Conservation (phyloP, 805 yeast species). For the Candida gorgasii region DNA sequence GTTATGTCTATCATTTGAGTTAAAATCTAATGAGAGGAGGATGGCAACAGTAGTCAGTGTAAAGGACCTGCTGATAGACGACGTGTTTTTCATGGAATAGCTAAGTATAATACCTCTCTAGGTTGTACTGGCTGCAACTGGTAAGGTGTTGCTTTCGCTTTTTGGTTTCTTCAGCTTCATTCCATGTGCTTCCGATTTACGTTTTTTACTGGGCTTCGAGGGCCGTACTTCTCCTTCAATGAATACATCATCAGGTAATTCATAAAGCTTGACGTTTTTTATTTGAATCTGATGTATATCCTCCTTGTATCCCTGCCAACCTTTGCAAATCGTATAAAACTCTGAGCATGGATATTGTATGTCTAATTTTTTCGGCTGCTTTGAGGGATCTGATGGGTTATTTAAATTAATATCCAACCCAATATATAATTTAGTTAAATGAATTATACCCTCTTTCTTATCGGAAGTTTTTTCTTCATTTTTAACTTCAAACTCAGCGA, state of each 20-base stretch:
- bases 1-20: constrained; percentile 18
- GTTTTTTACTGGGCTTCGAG: constrained; percentile 45
- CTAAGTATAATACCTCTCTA: not conserved
- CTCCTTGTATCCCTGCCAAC: constrained; percentile 67
- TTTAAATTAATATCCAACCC: constrained; percentile 61
- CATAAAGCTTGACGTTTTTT: constrained; percentile 65
- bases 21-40: not conserved
- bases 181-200: constrained; percentile 28
- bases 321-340: constrained; percentile 76
- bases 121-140: not conserved
- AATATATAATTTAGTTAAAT: constrained; percentile 74
- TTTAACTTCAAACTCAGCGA: constrained; percentile 15
- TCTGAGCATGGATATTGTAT: constrained; percentile 90
- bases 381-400: constrained; percentile 40
- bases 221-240: constrained; percentile 76
- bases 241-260: constrained; percentile 83
- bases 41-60: not conserved
- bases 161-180: constrained; percentile 25
- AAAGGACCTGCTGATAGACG: not conserved
- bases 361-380: constrained; percentile 52
- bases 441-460: constrained; percentile 19
- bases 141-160: constrained; percentile 13
- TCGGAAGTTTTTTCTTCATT: constrained; percentile 5
- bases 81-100: not conserved
- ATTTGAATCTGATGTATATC: constrained; percentile 60